A percentile compares a stretch with the other conserved stretches of the same genome.
These are phyloP conservation scores for Apophysomyces trapeziformis DNA, from an alignment of 371 early-diverging fungal species.

Conservation along the genomic window DNA sequence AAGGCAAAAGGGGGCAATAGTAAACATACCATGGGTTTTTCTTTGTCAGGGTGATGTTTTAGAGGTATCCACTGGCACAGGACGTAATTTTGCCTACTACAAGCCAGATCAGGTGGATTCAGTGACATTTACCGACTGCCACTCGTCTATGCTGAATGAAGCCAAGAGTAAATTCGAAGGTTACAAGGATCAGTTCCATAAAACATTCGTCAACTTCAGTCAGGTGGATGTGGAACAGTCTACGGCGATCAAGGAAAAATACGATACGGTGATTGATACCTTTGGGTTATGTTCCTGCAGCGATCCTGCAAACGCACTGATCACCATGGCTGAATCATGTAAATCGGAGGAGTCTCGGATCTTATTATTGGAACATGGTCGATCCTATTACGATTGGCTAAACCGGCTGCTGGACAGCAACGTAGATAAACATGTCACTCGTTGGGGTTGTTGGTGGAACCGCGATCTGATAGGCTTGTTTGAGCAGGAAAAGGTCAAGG, in stretches of 20 bases:
- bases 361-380: slow-evolving; percentile 82
- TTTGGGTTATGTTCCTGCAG: slow-evolving; percentile 81
- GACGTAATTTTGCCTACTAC: slow-evolving; percentile 72
- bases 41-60: slow-evolving; percentile 56
- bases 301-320: slow-evolving; percentile 70
- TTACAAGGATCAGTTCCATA: slow-evolving; percentile 42
- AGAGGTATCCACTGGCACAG: slow-evolving; percentile 75
- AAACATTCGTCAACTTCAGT: slow-evolving; percentile 34
- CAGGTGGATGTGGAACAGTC: slow-evolving; percentile 39
- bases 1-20: neutral
- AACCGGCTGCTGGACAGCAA: slow-evolving; percentile 72
- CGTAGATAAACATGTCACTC: slow-evolving; percentile 70
- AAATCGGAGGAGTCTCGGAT: slow-evolving; percentile 63
- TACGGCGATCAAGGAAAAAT: slow-evolving; percentile 16
- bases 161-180: slow-evolving; percentile 52
- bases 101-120: slow-evolving; percentile 37
- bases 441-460: slow-evolving; percentile 92
- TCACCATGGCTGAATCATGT: slow-evolving; percentile 66
- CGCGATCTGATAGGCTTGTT: slow-evolving; percentile 75
- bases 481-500: slow-evolving; percentile 50
- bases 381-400: slow-evolving; percentile 65
- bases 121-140: slow-evolving; percentile 65
- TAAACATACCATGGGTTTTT: neutral
- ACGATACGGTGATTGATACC: slow-evolving; percentile 82
- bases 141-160: slow-evolving; percentile 61